Evolutionary conservation across 176 grass and related monocot genomes (phyloP), one percentile per base, ranked within the genome.

Genomic region (Aegilops bicornis): DNA sequence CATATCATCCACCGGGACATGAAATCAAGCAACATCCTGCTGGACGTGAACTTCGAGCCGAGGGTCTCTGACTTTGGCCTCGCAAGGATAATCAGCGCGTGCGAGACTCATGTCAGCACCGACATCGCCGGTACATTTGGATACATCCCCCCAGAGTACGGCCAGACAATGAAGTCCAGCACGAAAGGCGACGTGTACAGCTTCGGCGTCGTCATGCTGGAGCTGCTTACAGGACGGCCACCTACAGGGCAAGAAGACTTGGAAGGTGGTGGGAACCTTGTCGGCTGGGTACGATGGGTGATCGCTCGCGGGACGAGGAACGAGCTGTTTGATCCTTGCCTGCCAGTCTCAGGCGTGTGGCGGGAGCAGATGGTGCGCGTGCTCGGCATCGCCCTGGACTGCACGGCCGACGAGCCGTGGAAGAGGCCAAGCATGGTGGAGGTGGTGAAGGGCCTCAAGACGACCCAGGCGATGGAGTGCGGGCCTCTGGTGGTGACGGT

Each of bases 1-100:
- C 97, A 98, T 84, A 98, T 98, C 84, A 98, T 98, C 77, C 97
- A 98, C 71, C 79, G 97, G 1, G 97, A 98, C 87, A 98, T 98
- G 97, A 98, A 98, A 72, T 94, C 94, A 7, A 98, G 97, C 82
- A 98, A 98, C 84, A 98, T 98, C 39, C 86, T 98, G 32, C 40
- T 98, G 42, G 94, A 96, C 42, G 87, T 88, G 64, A 90, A 85
- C 37, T 99, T 96, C 20, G 92, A 96, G 85, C 97, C 97, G 10
- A 90, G 97, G 86, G 97, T 99, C 27, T 96, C 97, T 14, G 97
- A 99, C 83, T 99, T 99, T 23, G 97, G 94, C 50, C 93, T 99
- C 29, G 97, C 97, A 25, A 94, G 97, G 66, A 96, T 99, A 79
- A 99, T 99, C 86, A 99, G 97, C 11, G 97, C 92, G 3, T 99